Evolutionary conservation across 805 yeast genomes (phyloP), one percentile per base, ranked within the genome.

Genomic region (Grigorovia humatica): DNA sequence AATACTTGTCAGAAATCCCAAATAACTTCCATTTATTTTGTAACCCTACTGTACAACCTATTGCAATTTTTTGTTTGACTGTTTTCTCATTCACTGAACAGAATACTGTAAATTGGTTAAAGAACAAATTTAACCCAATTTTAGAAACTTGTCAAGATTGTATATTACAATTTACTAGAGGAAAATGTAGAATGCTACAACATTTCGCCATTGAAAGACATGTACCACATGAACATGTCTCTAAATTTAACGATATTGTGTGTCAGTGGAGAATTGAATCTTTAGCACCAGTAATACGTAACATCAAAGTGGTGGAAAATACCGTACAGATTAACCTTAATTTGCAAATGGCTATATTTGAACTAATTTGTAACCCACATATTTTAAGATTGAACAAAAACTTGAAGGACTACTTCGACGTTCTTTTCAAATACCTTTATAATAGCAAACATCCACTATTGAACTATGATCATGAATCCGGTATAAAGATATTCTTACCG

Each of bases 1-100:
- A 68, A 45, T 67, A 66, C 51, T 57, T 73, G 11, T 60, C 69
- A 5, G 53, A 57, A 35, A 53, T 67, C 23, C 63, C 66, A 7
- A 55, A 55, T 15, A 65, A 62, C 23, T 58, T 52, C 43, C 86
- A 83, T 56, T 66, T 78, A 58, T 84, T 81, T 62, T 83, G 89
- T 64, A 77, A 81, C 58, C 69, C 69, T 9, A 63, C 64, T 32
- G 68, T 77, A 53, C 69, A 68, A 44, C 76, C 79, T 2, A 71
- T 80, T 19, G 70, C 83, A 9, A 71, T 75, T 13, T 82, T 82
- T 59, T 68, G 76, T 9, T 64, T 83, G 50, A 77, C 84, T 15
- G 67, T 81, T 53, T 82, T 82, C 61, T 81, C 89, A 2, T 81
- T 83, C 58, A 64, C 59, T 53, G 77, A 72, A 27, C 70, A 70